Conservation (phyloP, 805 yeast species). For the Saturnispora quitensis region DNA sequence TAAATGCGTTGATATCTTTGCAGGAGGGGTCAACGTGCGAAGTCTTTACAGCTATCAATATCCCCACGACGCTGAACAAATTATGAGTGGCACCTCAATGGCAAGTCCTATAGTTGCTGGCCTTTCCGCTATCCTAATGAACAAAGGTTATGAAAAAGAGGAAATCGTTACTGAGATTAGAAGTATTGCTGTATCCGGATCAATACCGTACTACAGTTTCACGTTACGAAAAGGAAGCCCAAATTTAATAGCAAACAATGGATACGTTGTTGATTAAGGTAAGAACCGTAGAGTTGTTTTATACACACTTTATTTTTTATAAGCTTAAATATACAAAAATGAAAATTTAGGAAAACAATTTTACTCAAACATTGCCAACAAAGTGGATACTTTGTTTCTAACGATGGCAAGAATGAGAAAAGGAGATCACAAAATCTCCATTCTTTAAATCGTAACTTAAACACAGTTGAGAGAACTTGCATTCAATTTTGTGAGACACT, state of each 20-base stretch:
- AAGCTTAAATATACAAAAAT: background rate
- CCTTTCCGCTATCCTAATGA: slow-evolving; percentile 43
- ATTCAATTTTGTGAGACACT: slow-evolving; percentile 11
- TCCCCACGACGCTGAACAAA: slow-evolving; percentile 19
- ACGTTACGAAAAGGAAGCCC: slow-evolving; percentile 47
- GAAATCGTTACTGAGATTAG: slow-evolving; percentile 36
- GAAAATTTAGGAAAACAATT: slow-evolving; percentile 1
- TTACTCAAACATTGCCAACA: background rate
- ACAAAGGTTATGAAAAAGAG: slow-evolving; percentile 37
- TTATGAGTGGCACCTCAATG: slow-evolving; percentile 73
- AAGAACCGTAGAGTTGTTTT: background rate
- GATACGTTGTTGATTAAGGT: slow-evolving; percentile 5
- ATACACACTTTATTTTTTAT: background rate
- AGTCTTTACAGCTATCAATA: slow-evolving; percentile 33
- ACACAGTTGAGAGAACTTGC: slow-evolving; percentile 21
- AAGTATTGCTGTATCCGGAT: slow-evolving; percentile 37
- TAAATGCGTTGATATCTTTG: slow-evolving; percentile 76
- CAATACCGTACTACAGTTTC: slow-evolving; percentile 38
- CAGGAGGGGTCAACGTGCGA: slow-evolving; percentile 65
- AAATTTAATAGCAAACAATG: slow-evolving; percentile 39
- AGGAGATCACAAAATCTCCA: slow-evolving; percentile 23
- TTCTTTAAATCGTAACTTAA: slow-evolving; percentile 20
- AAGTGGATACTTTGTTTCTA: background rate
- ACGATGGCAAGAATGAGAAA: slow-evolving; percentile 24
- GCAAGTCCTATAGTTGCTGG: slow-evolving; percentile 73